These are phyloP conservation scores for Elaeagnus macrophylla DNA, from an alignment of 306 rosid species.

Conservation along the genomic window DNA sequence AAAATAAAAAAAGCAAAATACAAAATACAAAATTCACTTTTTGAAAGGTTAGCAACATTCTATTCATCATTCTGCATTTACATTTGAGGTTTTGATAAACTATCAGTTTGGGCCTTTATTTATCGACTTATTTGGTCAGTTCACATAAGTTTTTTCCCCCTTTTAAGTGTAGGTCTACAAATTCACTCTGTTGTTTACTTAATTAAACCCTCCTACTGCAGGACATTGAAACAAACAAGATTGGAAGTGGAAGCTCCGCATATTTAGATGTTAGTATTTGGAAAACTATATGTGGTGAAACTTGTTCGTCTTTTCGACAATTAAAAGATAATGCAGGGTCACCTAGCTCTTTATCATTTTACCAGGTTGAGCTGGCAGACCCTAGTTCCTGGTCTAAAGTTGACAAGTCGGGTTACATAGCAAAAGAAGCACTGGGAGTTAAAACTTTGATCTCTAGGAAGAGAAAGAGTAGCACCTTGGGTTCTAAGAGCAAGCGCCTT, in stretches of 20 bases:
- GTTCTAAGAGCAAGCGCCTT: slow-evolving; percentile 76
- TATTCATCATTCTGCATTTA: too few relatives aligned
- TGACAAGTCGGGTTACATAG: slow-evolving; percentile 89
- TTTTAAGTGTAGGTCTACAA: slow-evolving; percentile 1
- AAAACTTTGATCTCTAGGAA: slow-evolving; percentile 68
- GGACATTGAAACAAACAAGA: slow-evolving; percentile 80
- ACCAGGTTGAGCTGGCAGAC: slow-evolving; percentile 79
- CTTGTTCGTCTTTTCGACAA: slow-evolving; percentile 14
- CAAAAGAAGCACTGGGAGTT: slow-evolving; percentile 70
- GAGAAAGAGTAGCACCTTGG: slow-evolving; percentile 65
- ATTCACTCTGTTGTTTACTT: slow-evolving; percentile 14
- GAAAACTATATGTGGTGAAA: slow-evolving; percentile 24
- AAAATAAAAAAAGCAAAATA: too few relatives aligned
- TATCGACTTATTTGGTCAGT: too few relatives aligned
- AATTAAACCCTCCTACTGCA: slow-evolving; percentile 28
- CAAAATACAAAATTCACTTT: too few relatives aligned
- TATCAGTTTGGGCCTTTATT: too few relatives aligned
- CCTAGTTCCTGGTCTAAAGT: slow-evolving; percentile 78
- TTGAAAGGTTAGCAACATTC: too few relatives aligned
- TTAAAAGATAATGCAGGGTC: slow-evolving; percentile 13
- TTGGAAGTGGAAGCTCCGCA: slow-evolving; percentile 60
- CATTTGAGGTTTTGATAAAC: too few relatives aligned
- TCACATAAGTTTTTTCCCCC: too few relatives aligned
- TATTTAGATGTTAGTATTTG: slow-evolving; percentile 67
- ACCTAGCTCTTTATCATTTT: slow-evolving; percentile 23